phyloP scores from a whole-genome alignment of 1,284 basidiomycete species.

The Boletus sp. region DNA sequence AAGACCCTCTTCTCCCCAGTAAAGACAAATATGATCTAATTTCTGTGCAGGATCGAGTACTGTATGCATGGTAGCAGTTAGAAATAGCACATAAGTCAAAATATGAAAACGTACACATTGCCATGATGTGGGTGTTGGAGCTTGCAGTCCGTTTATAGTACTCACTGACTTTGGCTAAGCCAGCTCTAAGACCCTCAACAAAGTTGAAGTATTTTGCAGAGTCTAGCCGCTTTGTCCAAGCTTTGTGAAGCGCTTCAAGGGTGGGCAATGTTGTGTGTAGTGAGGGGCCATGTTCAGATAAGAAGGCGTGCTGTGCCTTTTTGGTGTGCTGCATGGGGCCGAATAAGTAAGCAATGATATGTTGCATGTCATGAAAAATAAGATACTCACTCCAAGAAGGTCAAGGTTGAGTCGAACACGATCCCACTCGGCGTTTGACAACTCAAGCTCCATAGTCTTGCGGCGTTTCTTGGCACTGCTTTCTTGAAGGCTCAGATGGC shows the following conservation, averaged over 20 bases:
- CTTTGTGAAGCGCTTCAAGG: conserved; percentile 31
- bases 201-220: conserved; percentile 24
- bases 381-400: not conserved
- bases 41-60: not conserved
- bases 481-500: not conserved
- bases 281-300: conserved; percentile 6
- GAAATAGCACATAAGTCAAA: too few species aligned
- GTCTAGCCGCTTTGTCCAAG: conserved; percentile 18
- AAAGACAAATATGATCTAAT: not conserved
- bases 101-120: conserved; percentile 17
- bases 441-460: not conserved
- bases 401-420: not conserved
- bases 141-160: conserved; percentile 26
- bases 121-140: conserved; percentile 20
- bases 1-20: not conserved
- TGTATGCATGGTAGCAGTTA: not conserved
- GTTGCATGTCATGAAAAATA: too few species aligned
- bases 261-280: conserved; percentile 24
- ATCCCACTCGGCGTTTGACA: not conserved
- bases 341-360: not conserved
- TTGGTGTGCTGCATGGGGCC: conserved; percentile 16
- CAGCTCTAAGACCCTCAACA: conserved; percentile 25
- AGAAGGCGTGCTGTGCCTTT: conserved; percentile 22
- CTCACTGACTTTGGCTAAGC: conserved; percentile 29
- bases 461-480: not conserved